A percentile compares a stretch with the other conserved stretches of the same genome.
These are phyloP conservation scores for Boletus austroedulis DNA, from an alignment of 1,284 basidiomycete species.

Conservation along the genomic window DNA sequence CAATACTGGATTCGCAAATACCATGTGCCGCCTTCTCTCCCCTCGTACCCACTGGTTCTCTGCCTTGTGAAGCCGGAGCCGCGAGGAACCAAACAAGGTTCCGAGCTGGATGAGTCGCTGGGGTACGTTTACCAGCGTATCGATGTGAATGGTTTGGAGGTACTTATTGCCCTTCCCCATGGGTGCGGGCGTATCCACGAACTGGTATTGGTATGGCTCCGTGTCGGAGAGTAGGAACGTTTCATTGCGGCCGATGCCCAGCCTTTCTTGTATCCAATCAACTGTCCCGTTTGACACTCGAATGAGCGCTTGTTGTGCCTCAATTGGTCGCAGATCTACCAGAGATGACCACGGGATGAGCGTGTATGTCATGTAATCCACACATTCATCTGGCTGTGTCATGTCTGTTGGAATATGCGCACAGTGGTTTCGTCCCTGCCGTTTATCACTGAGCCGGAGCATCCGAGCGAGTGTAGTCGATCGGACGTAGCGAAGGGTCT, in stretches of 20 bases:
- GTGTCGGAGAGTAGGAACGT: conserved; percentile 51
- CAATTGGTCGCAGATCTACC: conserved; percentile 45
- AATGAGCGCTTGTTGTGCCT: conserved; percentile 40
- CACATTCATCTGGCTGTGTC: conserved; percentile 52
- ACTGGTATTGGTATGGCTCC: conserved; percentile 60
- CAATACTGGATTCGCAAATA: conserved; percentile 49
- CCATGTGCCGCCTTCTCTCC: conserved; percentile 51
- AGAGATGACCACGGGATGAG: conserved; percentile 66
- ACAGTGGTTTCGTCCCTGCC: conserved; percentile 50
- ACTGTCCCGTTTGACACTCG: conserved; percentile 49
- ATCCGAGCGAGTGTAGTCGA: conserved; percentile 55
- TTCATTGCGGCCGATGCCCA: conserved; percentile 43
- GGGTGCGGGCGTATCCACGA: conserved; percentile 51
- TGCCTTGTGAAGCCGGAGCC: conserved; percentile 49
- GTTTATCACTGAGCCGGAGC: conserved; percentile 50
- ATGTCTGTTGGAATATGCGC: conserved; percentile 33
- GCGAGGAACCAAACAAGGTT: conserved; percentile 66
- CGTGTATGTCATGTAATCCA: conserved; percentile 57
- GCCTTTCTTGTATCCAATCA: conserved; percentile 45
- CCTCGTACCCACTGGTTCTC: conserved; percentile 43
- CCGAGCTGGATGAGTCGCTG: conserved; percentile 60
- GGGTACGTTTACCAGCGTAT: conserved; percentile 9
- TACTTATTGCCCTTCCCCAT: conserved; percentile 40
- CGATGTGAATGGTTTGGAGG: conserved; percentile 30
- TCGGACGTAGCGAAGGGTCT: conserved; percentile 59